Percentiles rank a stretch among this genome's conserved stretches.
Conservation (phyloP, 2,329 filamentous ascomycete genomes). For the Paraconiothyrium sp. region DNA sequence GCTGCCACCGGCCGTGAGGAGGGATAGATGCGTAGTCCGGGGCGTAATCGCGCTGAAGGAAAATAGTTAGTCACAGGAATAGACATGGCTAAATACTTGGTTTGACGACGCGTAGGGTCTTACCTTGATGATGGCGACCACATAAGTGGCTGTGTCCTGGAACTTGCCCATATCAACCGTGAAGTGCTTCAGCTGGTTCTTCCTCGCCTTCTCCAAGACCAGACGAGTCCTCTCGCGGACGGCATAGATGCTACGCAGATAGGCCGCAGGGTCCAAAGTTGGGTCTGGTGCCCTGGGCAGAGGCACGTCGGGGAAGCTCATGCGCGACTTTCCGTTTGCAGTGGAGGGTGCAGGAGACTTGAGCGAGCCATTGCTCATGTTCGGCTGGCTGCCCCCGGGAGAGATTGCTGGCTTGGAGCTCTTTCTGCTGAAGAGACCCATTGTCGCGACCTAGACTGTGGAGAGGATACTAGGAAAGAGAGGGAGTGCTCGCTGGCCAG, state of each 20-base stretch:
- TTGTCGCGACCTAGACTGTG: slow-evolving; percentile 33
- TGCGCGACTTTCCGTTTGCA: slow-evolving; percentile 46
- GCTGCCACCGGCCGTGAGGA: slow-evolving; percentile 85
- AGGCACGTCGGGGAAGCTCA: slow-evolving; percentile 75
- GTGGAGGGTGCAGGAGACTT: slow-evolving; percentile 59
- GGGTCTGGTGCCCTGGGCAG: slow-evolving; percentile 89
- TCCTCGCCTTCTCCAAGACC: slow-evolving; percentile 78
- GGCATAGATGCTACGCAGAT: slow-evolving; percentile 87
- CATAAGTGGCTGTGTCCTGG: slow-evolving; percentile 81
- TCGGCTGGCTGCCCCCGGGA: slow-evolving; percentile 49
- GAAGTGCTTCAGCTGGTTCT: slow-evolving; percentile 84
- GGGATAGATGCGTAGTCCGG: slow-evolving; percentile 78
- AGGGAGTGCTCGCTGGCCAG: slow-evolving; percentile 13
- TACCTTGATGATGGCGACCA: slow-evolving; percentile 95
- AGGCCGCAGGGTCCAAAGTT: slow-evolving; percentile 84
- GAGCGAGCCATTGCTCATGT: slow-evolving; percentile 59
- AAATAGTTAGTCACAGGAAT: slow-evolving; percentile 3
- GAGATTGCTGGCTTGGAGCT: slow-evolving; percentile 52
- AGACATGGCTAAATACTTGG: not conserved
- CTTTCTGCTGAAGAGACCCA: slow-evolving; percentile 65
- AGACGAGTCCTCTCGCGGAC: slow-evolving; percentile 82
- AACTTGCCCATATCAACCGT: slow-evolving; percentile 89
- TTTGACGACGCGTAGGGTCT: slow-evolving; percentile 30
- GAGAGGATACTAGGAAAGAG: slow-evolving; percentile 13
- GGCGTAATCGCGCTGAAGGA: slow-evolving; percentile 71